Base-by-base conservation (phyloP, 192 early-diverging fungal species). In the Gonapodya prolifera region DNA sequence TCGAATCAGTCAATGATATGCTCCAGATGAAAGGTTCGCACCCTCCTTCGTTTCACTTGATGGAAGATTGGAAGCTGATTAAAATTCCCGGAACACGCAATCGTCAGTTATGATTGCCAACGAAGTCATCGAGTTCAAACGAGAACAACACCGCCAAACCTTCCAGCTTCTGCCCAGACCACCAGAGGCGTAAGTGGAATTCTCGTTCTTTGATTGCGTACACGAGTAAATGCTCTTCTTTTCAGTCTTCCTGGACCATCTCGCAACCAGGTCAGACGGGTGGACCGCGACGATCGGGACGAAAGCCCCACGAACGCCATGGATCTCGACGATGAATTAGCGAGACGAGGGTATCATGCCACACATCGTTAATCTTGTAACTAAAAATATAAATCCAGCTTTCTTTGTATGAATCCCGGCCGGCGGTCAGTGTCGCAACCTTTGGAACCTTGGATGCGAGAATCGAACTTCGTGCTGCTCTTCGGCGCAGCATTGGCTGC, bases 41-140 rank as follows among this genome's bases (percentile, higher is more conserved):
- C 18, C 16, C n/a, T n/a, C n/a, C n/a, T n/a, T n/a, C n/a, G n/a
- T n/a, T n/a, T n/a, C n/a, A n/a, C n/a, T 70, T n/a, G n/a, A n/a
- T n/a, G n/a, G n/a, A n/a, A n/a, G n/a, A n/a, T n/a, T n/a, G n/a
- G n/a, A n/a, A n/a, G n/a, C n/a, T n/a, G n/a, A n/a, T n/a, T n/a
- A n/a, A n/a, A n/a, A n/a, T n/a, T n/a, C n/a, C n/a, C n/a, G n/a
- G n/a, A n/a, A n/a, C n/a, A n/a, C n/a, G n/a, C 31, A 30, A 79
- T 85, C 17, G 83, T 80, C 78, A 90, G 90, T 84, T 80, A 88
- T 92, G 85, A 92, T 94, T 83, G 91, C 92, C 30, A 89, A 92
- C 77, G 92, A 94, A 78, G 91, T 92, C 17, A 89, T 92, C 80
- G 87, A 87, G 76, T 94, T 90, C 84, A 94, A 95, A 29, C 28